Conservation (phyloP, 495 filamentous ascomycete species). For the Baudoinia panamericana region DNA sequence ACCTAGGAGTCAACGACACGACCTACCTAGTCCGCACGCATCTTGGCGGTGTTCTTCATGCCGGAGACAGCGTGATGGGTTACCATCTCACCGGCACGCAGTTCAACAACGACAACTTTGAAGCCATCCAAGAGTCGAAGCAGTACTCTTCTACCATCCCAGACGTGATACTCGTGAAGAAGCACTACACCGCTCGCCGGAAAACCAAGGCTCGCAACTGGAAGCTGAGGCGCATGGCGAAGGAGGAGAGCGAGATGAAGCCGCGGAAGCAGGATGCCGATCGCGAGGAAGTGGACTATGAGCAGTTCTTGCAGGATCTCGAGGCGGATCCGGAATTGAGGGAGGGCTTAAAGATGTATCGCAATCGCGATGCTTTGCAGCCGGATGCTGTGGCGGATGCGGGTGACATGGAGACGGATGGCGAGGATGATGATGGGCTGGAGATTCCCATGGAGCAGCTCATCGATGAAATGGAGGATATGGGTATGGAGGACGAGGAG, state of each 20-base stretch:
- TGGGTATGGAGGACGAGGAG: constrained; percentile 27
- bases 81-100: constrained; percentile 79
- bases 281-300: constrained; percentile 77
- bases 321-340: constrained; percentile 89
- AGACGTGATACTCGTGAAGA: constrained; percentile 92
- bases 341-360: constrained; percentile 73
- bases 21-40: constrained; percentile 84
- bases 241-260: constrained; percentile 70
- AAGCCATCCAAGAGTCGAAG: constrained; percentile 59
- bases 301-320: constrained; percentile 92
- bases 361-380: constrained; percentile 38
- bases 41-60: constrained; percentile 71
- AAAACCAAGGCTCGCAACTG: constrained; percentile 72
- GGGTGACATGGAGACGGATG: constrained; percentile 43
- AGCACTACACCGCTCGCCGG: constrained; percentile 76
- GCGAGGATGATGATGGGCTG: constrained; percentile 38
- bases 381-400: constrained; percentile 37
- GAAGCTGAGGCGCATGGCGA: constrained; percentile 85
- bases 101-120: constrained; percentile 77
- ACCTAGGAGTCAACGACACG: constrained; percentile 74
- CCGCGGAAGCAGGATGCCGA: constrained; percentile 71
- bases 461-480: constrained; percentile 32
- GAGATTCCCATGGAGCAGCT: constrained; percentile 34
- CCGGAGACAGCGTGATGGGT: constrained; percentile 83
- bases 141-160: constrained; percentile 64